phyloP scores from a whole-genome alignment of 2,329 filamentous ascomycete genomes.

The Nannizziopsis barbatae region DNA sequence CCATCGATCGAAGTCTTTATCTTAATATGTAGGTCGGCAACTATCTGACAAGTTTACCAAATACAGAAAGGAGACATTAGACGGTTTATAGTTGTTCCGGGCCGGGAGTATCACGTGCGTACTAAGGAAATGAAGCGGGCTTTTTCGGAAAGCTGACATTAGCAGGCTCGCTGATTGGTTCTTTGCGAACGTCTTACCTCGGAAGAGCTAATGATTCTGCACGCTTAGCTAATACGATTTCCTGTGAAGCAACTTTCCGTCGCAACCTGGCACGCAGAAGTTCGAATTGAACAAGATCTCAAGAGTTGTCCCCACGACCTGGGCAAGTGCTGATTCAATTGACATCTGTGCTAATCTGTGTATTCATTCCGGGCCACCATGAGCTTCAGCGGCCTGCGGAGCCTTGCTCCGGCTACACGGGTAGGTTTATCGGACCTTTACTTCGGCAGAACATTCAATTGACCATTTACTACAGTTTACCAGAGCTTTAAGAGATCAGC shows the following conservation, averaged over 20 bases:
- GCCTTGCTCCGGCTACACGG: constrained; percentile 39
- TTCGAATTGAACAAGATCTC: background rate
- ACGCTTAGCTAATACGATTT: constrained; percentile 28
- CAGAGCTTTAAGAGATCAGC: constrained; percentile 51
- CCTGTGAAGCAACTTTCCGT: constrained; percentile 4
- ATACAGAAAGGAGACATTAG: background rate
- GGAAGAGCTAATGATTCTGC: constrained; percentile 14
- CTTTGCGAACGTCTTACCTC: constrained; percentile 26
- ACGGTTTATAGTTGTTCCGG: constrained; percentile 1
- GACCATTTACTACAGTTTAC: constrained; percentile 45
- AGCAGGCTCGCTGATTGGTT: constrained; percentile 26
- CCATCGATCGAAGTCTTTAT: too few species aligned
- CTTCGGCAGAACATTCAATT: constrained; percentile 16
- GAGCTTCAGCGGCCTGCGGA: constrained; percentile 42
- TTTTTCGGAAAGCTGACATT: constrained; percentile 30
- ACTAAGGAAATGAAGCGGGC: constrained; percentile 17
- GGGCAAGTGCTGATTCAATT: constrained; percentile 15
- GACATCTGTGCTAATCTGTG: constrained; percentile 1
- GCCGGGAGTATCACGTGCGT: constrained; percentile 6
- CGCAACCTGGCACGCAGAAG: constrained; percentile 7
- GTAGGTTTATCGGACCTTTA: constrained; percentile 28
- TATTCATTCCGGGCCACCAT: constrained; percentile 28
- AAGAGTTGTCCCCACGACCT: constrained; percentile 4
- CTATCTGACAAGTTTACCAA: too few species aligned
- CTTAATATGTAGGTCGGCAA: too few species aligned